Evolutionary conservation across 345 rosid species (phyloP).

Genomic region (Aegle marmelos): DNA sequence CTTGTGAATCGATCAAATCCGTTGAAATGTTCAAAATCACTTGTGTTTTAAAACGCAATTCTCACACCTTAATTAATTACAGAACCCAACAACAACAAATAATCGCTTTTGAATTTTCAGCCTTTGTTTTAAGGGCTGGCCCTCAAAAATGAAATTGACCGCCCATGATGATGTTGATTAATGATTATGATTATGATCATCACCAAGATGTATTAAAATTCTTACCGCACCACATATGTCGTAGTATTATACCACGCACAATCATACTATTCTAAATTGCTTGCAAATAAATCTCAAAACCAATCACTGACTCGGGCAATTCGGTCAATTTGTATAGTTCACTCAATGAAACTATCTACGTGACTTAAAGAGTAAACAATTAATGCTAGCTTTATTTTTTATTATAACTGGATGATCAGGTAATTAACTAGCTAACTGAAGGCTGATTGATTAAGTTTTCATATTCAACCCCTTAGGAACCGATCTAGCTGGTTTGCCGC

Average conservation of each 20-base stretch:
- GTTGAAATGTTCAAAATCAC: conserved; percentile 9
- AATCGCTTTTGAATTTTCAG: not conserved
- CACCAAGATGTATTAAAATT: conserved; percentile 10
- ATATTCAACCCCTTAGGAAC: conserved; percentile 41
- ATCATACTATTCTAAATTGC: conserved; percentile 19
- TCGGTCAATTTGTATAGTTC: not conserved
- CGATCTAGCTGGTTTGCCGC: conserved; percentile 57
- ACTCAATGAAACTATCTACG: not conserved
- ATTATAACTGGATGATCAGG: conserved; percentile 8
- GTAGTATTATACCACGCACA: not conserved
- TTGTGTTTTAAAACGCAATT: no score
- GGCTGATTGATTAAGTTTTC: conserved; percentile 13
- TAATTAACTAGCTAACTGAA: conserved; percentile 19
- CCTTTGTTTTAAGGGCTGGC: not conserved
- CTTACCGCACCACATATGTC: conserved; percentile 1
- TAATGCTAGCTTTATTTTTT: not conserved
- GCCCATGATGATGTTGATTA: conserved; percentile 5
- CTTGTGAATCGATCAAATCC: conserved; percentile 1
- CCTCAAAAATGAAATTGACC: not conserved
- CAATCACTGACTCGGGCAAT: conserved; percentile 1
- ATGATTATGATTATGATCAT: conserved; percentile 12
- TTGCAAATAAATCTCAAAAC: not conserved
- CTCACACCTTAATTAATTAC: not conserved
- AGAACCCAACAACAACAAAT: not conserved
- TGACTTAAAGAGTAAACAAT: not conserved